These are phyloP conservation scores for Bipolaris victoriae DNA, from an alignment of 2,329 filamentous ascomycete species.

Conservation along the genomic window DNA sequence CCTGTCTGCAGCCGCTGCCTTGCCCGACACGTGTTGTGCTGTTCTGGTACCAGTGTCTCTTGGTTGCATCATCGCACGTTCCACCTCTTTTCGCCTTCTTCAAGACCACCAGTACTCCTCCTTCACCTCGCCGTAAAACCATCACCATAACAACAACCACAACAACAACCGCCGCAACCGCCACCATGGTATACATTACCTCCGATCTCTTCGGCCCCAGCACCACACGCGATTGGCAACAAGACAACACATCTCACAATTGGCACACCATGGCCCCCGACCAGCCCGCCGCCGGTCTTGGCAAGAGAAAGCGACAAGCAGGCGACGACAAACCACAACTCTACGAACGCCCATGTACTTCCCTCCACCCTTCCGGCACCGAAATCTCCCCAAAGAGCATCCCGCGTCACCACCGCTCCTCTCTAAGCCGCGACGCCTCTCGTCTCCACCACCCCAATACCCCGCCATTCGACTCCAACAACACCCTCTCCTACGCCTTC, in stretches of 20 bases:
- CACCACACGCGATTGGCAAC: slow-evolving; percentile 16
- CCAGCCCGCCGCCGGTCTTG: slow-evolving; percentile 26
- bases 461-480: slow-evolving; percentile 23
- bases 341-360: slow-evolving; percentile 10
- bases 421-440: slow-evolving; percentile 15
- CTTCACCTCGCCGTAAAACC: slow-evolving; percentile 19
- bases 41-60: neutral
- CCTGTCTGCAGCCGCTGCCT: neutral
- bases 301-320: slow-evolving; percentile 40
- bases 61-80: slow-evolving; percentile 4
- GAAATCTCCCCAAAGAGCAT: slow-evolving; percentile 10
- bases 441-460: slow-evolving; percentile 22
- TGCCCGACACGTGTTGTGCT: slow-evolving; percentile 1
- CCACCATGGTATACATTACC: slow-evolving; percentile 46
- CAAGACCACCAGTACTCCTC: slow-evolving; percentile 11
- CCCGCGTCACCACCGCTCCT: slow-evolving; percentile 19
- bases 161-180: slow-evolving; percentile 1
- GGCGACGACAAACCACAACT: slow-evolving; percentile 19
- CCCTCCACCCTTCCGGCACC: neutral
- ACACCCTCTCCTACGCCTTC: slow-evolving; percentile 18
- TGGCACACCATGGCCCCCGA: slow-evolving; percentile 32
- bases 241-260: slow-evolving; percentile 10
- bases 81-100: slow-evolving; percentile 5
- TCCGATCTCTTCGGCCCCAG: slow-evolving; percentile 42
- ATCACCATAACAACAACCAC: slow-evolving; percentile 19